phyloP scores from a whole-genome alignment of 2,329 filamentous ascomycete genomes.

The Penicillium sp. region DNA sequence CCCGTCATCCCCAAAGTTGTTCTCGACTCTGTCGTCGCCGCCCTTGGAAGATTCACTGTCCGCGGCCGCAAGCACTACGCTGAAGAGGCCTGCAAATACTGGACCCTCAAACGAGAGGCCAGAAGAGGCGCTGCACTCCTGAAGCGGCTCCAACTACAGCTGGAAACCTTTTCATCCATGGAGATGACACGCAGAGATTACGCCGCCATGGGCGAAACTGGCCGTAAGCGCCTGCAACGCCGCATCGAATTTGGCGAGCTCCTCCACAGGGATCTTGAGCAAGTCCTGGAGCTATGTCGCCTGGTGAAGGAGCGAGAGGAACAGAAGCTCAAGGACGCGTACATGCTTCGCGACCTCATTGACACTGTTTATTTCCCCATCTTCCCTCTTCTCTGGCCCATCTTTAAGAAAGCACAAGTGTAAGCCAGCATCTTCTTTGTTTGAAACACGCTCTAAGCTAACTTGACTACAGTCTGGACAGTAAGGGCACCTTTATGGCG shows the following conservation, averaged over 20 bases:
- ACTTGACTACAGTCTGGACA: conserved; percentile 51
- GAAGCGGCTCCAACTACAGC: conserved; percentile 90
- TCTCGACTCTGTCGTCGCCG: conserved; percentile 82
- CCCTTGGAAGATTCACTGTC: conserved; percentile 80
- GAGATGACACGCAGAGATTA: conserved; percentile 96
- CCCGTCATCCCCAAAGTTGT: conserved; percentile 91
- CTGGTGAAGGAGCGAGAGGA: conserved; percentile 76
- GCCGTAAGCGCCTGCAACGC: conserved; percentile 75
- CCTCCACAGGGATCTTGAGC: conserved; percentile 69
- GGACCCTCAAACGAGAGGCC: conserved; percentile 95
- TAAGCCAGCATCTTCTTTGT: conserved; percentile 59
- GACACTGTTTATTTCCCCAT: conserved; percentile 93
- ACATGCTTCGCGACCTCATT: conserved; percentile 78
- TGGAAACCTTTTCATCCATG: conserved; percentile 97
- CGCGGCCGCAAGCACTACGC: conserved; percentile 91
- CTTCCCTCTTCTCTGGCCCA: conserved; percentile 73
- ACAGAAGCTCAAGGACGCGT: conserved; percentile 76
- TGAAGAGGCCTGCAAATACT: conserved; percentile 92
- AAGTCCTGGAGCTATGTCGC: conserved; percentile 72
- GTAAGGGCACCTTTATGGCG: conserved; percentile 61
- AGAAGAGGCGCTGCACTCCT: conserved; percentile 88
- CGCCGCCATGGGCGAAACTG: conserved; percentile 87
- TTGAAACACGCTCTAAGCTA: conserved; percentile 20
- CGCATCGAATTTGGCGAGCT: conserved; percentile 87
- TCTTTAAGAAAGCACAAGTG: conserved; percentile 79